A percentile compares a stretch with the other conserved stretches of the same genome.
These are phyloP conservation scores for Mortierella sp. DNA, from an alignment of 371 early-diverging fungal species.

Conservation along the genomic window DNA sequence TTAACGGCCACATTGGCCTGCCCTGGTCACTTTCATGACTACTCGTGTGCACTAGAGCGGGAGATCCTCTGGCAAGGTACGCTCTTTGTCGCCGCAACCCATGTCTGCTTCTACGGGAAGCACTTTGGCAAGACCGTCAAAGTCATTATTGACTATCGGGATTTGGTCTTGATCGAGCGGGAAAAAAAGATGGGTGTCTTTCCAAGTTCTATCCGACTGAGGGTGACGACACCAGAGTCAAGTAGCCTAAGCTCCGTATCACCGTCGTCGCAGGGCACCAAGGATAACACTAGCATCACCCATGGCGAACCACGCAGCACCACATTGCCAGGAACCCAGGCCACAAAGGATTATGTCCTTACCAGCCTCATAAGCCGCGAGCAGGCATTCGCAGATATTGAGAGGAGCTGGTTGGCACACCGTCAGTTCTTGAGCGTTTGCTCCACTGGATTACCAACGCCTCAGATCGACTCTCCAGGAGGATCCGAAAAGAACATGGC, in stretches of 20 bases:
- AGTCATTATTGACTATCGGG: slow-evolving; percentile 58
- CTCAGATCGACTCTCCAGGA: slow-evolving; percentile 12
- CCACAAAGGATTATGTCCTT: slow-evolving; percentile 48
- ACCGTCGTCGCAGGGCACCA: not conserved
- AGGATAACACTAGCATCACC: not conserved
- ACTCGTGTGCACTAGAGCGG: slow-evolving; percentile 65
- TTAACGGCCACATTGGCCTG: slow-evolving; percentile 17
- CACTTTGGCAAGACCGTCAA: slow-evolving; percentile 63
- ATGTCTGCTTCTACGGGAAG: slow-evolving; percentile 65
- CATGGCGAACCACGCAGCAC: not conserved
- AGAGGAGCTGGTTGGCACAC: slow-evolving; percentile 29
- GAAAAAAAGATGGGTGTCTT: slow-evolving; percentile 67
- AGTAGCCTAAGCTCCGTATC: not conserved
- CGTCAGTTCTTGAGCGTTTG: slow-evolving; percentile 14
- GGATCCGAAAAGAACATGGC: not conserved
- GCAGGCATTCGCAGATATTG: slow-evolving; percentile 43
- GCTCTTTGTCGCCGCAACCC: slow-evolving; percentile 60
- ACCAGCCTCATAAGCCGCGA: slow-evolving; percentile 55
- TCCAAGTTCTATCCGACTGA: slow-evolving; percentile 63
- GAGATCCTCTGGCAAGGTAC: slow-evolving; percentile 72
- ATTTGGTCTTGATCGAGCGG: slow-evolving; percentile 65
- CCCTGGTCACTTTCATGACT: slow-evolving; percentile 39
- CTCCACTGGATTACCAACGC: slow-evolving; percentile 12
- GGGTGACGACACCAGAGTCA: slow-evolving; percentile 4
- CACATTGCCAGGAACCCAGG: not conserved